Percentiles rank a stretch among this genome's conserved stretches.
These are phyloP conservation scores for Phytophthora pinifolia DNA, from an alignment of 352 stramenopile genomes.

Conservation along the genomic window DNA sequence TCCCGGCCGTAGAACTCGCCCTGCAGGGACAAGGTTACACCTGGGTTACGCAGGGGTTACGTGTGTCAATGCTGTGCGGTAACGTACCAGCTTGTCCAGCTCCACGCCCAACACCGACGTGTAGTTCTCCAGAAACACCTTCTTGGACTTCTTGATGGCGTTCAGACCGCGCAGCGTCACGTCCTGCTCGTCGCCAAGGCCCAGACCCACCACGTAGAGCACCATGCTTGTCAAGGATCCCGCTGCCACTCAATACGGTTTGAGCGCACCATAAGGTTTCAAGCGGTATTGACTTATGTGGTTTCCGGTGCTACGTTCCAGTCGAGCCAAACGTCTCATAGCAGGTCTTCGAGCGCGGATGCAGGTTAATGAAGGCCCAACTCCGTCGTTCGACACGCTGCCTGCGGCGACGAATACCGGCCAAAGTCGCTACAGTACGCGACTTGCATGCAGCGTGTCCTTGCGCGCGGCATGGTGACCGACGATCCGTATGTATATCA, in stretches of 20 bases:
- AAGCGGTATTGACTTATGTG: not conserved
- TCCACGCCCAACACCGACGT: constrained; percentile 96
- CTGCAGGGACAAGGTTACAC: constrained; percentile 23
- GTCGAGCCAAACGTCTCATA: too few species aligned
- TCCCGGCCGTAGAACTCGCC: constrained; percentile 95
- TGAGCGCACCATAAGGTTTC: too few species aligned
- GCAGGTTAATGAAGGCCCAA: too few species aligned
- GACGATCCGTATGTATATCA: constrained; percentile 9
- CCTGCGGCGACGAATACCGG: constrained; percentile 4
- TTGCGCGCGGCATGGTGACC: not conserved
- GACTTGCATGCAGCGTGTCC: constrained; percentile 6
- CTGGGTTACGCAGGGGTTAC: not conserved
- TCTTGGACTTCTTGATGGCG: constrained; percentile 93
- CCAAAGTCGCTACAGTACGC: not conserved
- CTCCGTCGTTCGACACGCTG: too few species aligned
- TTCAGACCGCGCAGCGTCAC: constrained; percentile 97
- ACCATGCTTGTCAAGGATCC: constrained; percentile 47
- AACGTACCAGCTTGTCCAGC: constrained; percentile 77
- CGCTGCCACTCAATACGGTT: constrained; percentile 13
- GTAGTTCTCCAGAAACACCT: constrained; percentile 98
- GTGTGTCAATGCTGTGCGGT: not conserved
- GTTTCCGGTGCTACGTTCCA: not conserved
- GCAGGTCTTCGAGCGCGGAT: too few species aligned
- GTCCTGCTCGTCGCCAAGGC: constrained; percentile 98
- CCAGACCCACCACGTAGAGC: constrained; percentile 97